phyloP scores from a whole-genome alignment of 2,329 filamentous ascomycete genomes.

The Endoconidiophora polonica region DNA sequence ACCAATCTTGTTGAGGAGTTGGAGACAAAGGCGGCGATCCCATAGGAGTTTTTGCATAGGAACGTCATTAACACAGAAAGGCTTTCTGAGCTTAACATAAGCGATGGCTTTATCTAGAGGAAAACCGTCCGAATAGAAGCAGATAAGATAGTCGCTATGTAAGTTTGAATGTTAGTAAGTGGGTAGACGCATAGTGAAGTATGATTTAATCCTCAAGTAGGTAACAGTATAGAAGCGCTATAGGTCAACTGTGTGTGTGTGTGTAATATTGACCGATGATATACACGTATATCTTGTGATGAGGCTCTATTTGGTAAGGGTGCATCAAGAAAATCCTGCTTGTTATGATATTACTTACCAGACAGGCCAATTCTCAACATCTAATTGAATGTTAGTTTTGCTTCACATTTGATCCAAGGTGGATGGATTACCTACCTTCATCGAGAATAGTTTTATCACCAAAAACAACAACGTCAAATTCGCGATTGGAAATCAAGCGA shows the following conservation, averaged over 20 bases:
- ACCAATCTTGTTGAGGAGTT: slow-evolving; percentile 71
- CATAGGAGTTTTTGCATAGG: slow-evolving; percentile 95
- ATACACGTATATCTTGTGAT: neutral
- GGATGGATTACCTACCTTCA: slow-evolving; percentile 39
- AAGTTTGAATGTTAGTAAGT: slow-evolving; percentile 1
- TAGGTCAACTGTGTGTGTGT: no score
- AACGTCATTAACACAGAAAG: slow-evolving; percentile 93
- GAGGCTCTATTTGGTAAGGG: neutral
- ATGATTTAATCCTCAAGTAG: no score
- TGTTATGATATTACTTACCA: slow-evolving; percentile 34
- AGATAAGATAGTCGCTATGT: slow-evolving; percentile 72
- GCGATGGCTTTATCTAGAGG: slow-evolving; percentile 93
- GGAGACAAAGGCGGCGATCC: slow-evolving; percentile 82
- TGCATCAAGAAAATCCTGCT: neutral
- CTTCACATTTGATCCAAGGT: neutral
- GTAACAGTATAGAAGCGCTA: no score
- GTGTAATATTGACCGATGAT: no score
- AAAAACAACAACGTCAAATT: slow-evolving; percentile 95
- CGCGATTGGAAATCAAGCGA: slow-evolving; percentile 70
- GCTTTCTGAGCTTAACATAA: slow-evolving; percentile 82
- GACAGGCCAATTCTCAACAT: slow-evolving; percentile 88
- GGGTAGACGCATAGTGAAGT: neutral
- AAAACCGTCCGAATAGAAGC: slow-evolving; percentile 96
- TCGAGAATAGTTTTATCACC: slow-evolving; percentile 98
- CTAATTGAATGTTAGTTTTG: slow-evolving; percentile 22